These are phyloP conservation scores for Phialemoniopsis sp. DNA, from an alignment of 2,329 filamentous ascomycete species.

Conservation along the genomic window DNA sequence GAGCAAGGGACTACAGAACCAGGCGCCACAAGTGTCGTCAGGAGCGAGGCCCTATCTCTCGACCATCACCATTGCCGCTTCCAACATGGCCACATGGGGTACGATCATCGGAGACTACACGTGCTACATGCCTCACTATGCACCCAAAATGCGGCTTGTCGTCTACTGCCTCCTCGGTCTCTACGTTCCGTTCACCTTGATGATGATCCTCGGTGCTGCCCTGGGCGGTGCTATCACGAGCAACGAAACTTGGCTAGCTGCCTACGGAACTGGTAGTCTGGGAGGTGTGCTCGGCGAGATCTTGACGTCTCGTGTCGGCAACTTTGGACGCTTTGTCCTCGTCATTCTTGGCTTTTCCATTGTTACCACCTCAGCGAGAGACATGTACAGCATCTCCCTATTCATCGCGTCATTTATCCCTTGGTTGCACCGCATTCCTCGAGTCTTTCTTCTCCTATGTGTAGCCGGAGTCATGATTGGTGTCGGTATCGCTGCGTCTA, in stretches of 20 bases:
- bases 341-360: conserved; percentile 28
- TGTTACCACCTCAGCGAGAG: conserved; percentile 24
- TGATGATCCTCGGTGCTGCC: conserved; percentile 8
- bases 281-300: conserved; percentile 5
- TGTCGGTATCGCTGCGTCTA: conserved; percentile 13
- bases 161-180: conserved; percentile 3
- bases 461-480: conserved; percentile 10
- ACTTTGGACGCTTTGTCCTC: conserved; percentile 3
- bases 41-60: conserved; percentile 10
- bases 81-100: conserved; percentile 13
- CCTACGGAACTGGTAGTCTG: background rate
- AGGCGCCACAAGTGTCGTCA: conserved; percentile 4
- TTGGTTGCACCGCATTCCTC: conserved; percentile 9
- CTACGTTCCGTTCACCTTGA: conserved; percentile 1
- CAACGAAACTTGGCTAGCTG: conserved; percentile 2
- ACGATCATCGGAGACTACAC: conserved; percentile 14
- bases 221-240: conserved; percentile 5
- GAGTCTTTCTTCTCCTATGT: conserved; percentile 9
- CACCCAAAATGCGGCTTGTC: background rate
- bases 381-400: conserved; percentile 12
- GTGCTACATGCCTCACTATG: conserved; percentile 11
- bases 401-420: conserved; percentile 11
- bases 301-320: conserved; percentile 1
- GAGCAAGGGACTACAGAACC: conserved; percentile 7
- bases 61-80: conserved; percentile 13